Percentiles rank a stretch among this genome's conserved stretches.
Evolutionary conservation across 1,284 basidiomycete species (phyloP).

Genomic region (Ganoderma meredithae): DNA sequence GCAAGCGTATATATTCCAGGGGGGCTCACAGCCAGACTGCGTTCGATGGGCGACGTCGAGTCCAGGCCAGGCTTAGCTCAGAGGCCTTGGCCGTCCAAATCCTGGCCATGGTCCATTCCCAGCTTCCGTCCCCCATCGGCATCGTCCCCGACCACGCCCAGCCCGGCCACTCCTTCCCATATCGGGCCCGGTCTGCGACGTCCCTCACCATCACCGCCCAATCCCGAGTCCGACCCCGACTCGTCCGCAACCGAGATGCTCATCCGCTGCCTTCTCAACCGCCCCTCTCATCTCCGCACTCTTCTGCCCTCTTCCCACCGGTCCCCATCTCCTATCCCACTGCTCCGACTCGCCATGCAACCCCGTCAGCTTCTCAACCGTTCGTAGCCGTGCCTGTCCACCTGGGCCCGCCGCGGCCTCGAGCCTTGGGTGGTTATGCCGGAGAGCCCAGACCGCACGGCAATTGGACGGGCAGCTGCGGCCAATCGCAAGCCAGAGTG

Average conservation of each 20-base stretch:
- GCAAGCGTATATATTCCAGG: constrained; percentile 18
- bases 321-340: background rate
- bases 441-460: background rate
- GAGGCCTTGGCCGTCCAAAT: background rate
- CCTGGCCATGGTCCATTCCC: no score
- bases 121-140: background rate
- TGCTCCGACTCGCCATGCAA: no score
- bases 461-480: background rate
- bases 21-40: constrained; percentile 17
- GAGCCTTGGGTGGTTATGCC: background rate
- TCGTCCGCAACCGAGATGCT: background rate
- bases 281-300: background rate
- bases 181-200: background rate
- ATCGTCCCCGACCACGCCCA: constrained; percentile 8
- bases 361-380: background rate
- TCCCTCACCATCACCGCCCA: constrained; percentile 7
- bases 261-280: background rate
- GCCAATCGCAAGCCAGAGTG: background rate
- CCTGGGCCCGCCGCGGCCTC: background rate
- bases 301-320: background rate
- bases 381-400: background rate
- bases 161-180: constrained; percentile 1
- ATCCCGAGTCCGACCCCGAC: background rate
- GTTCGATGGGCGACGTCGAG: constrained; percentile 10
- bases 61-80: constrained; percentile 9